Conservation (phyloP, 1,284 basidiomycete species). For the Trametes hirsuta region DNA sequence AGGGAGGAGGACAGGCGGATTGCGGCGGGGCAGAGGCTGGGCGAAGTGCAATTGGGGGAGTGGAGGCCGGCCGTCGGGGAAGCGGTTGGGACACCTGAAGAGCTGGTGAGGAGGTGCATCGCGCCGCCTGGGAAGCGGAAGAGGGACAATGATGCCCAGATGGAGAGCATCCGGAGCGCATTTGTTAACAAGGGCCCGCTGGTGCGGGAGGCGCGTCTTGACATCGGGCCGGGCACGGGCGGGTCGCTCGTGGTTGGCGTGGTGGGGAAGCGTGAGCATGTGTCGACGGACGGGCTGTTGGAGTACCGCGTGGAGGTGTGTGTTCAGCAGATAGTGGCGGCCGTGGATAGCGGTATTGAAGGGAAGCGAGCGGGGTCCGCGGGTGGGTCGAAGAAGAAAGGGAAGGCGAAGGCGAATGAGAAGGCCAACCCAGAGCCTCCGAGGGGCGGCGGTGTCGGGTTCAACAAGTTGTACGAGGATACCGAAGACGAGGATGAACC, state of each 20-base stretch:
- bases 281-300: slow-evolving; percentile 45
- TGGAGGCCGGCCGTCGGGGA: slow-evolving; percentile 26
- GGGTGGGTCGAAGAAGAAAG: neutral
- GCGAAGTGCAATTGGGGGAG: slow-evolving; percentile 27
- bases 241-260: slow-evolving; percentile 26
- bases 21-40: slow-evolving; percentile 17
- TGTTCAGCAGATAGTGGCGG: slow-evolving; percentile 42
- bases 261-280: slow-evolving; percentile 35
- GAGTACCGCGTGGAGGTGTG: slow-evolving; percentile 48
- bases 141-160: slow-evolving; percentile 20
- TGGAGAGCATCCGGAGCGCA: slow-evolving; percentile 35
- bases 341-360: slow-evolving; percentile 43
- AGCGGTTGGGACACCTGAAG: slow-evolving; percentile 41
- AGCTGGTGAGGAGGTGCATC: slow-evolving; percentile 38
- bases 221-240: slow-evolving; percentile 32
- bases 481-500: slow-evolving; percentile 14
- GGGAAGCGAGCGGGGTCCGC: slow-evolving; percentile 38
- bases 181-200: slow-evolving; percentile 39
- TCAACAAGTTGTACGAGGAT: neutral
- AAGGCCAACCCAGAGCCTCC: neutral
- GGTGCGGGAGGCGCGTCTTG: neutral
- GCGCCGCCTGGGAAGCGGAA: neutral
- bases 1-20: slow-evolving; percentile 33
- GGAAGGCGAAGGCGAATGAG: neutral
- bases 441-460: neutral